phyloP scores from a whole-genome alignment of 768 basidiomycete species.

The Cubamyces lactineus region DNA sequence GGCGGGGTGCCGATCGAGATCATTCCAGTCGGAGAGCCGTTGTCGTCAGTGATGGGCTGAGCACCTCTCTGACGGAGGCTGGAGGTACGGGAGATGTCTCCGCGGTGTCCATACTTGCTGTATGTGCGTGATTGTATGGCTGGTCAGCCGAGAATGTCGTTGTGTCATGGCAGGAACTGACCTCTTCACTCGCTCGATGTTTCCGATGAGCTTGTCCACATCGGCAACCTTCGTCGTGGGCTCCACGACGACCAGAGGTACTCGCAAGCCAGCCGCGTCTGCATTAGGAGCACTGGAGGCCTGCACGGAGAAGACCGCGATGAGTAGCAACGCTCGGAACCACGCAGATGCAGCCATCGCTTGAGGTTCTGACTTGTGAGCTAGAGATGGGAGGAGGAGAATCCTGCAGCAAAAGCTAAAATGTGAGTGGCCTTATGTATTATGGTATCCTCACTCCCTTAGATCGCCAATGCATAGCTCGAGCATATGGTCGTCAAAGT shows the following conservation, averaged over 20 bases:
- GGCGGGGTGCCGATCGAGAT: constrained; percentile 24
- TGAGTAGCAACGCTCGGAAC: neutral
- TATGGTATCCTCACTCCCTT: neutral
- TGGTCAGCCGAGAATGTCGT: too few relatives aligned
- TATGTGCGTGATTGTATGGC: neutral
- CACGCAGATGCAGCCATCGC: neutral
- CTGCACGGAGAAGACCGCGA: neutral
- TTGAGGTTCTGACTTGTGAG: neutral
- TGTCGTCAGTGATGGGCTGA: neutral
- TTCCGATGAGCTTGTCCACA: neutral
- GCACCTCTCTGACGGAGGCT: neutral
- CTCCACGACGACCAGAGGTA: neutral
- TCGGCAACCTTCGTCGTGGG: neutral
- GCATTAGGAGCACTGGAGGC: neutral
- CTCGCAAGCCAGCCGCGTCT: neutral
- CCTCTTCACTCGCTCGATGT: constrained; percentile 1
- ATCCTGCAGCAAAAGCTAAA: neutral
- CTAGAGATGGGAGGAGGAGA: neutral
- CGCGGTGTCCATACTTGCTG: neutral
- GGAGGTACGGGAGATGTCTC: neutral
- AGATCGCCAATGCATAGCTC: neutral
- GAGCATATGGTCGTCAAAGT: neutral
- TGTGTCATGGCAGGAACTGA: neutral
- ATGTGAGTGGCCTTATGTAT: neutral
- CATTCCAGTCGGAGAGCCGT: neutral